Evolutionary conservation across 208 protist species (phyloP), one percentile per base, ranked within the genome.

Genomic region (Herpetomonas samuelpessoai): DNA sequence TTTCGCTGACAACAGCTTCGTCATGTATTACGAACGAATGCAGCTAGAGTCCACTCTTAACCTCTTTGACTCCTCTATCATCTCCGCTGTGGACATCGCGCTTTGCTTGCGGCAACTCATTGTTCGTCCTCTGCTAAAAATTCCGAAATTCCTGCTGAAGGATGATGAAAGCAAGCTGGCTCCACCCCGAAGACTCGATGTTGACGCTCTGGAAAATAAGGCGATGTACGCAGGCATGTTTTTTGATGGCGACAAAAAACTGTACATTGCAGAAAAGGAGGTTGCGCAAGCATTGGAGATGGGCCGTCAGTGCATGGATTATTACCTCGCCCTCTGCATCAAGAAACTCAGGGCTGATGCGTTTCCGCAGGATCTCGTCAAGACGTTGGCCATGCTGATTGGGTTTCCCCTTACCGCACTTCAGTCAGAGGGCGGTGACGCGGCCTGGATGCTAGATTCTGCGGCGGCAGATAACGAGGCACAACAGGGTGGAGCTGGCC

Each of bases 201-300:
- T 80, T 18, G 58, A 72, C 6, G 57, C 10, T 7, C 55, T 84
- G 30, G 70, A 81, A 21, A 41, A 82, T 52, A 77, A 61, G 35
- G 76, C 77, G 41, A 59, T 77, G 19, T 79, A 83, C 54, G 61
- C 72, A 0, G 88, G 70, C 2, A 68, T 95, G 49, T 78, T 91
- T 39, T 91, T 91, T 62, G 88, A 95, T 60, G 83, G 85, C 0
- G 85, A 81, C 60, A 92, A 90, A 60, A 95, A 92, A 61, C 31
- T 91, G 39, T 95, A 83, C 57, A 53, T 92, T 2, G 75, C 85
- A 27, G 63, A 77, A 16, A 64, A 81, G 6, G 50, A 53, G 38
- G 61, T 87, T 16, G 88, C 83, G 26, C 45, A 48, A 14, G 65
- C 75, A 12, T 41, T 95, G 29, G 68, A 82, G 57, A 77, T 80